Percentiles rank a stretch among this genome's conserved stretches.
phyloP scores from a whole-genome alignment of 1,139 yeast species.

The Kluyveromyces sp. region DNA sequence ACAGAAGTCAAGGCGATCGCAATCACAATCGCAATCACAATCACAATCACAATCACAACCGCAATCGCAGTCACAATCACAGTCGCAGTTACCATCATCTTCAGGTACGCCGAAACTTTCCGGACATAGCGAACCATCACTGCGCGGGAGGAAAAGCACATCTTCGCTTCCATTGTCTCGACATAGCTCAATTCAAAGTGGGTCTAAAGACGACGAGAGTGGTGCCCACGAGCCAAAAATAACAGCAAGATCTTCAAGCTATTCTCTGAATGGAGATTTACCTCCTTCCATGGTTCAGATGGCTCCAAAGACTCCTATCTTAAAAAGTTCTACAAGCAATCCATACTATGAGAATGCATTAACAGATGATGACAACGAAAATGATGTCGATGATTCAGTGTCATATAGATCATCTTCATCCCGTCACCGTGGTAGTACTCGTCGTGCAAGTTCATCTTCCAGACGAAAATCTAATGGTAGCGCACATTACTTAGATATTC shows the following conservation, averaged over 20 bases:
- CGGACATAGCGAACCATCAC: slow-evolving; percentile 6
- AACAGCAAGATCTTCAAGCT: slow-evolving; percentile 7
- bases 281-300: slow-evolving; percentile 67
- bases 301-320: slow-evolving; percentile 63
- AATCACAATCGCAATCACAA: slow-evolving; percentile 3
- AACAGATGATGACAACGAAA: slow-evolving; percentile 24
- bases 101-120: slow-evolving; percentile 8
- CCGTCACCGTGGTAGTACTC: slow-evolving; percentile 2
- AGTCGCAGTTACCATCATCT: slow-evolving; percentile 3
- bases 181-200: slow-evolving; percentile 7
- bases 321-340: slow-evolving; percentile 29
- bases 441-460: slow-evolving; percentile 7
- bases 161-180: slow-evolving; percentile 7
- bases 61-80: slow-evolving; percentile 13
- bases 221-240: slow-evolving; percentile 3
- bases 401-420: slow-evolving; percentile 9
- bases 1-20: slow-evolving; percentile 13
- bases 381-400: slow-evolving; percentile 10
- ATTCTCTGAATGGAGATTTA: slow-evolving; percentile 25
- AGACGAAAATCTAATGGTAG: slow-evolving; percentile 7
- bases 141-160: slow-evolving; percentile 7
- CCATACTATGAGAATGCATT: slow-evolving; percentile 27
- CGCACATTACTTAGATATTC: slow-evolving; percentile 10
- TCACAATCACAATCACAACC: slow-evolving; percentile 9
- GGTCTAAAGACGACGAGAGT: slow-evolving; percentile 5